Conservation (phyloP, 441 rosid species). For the Codiaeum variegatum region DNA sequence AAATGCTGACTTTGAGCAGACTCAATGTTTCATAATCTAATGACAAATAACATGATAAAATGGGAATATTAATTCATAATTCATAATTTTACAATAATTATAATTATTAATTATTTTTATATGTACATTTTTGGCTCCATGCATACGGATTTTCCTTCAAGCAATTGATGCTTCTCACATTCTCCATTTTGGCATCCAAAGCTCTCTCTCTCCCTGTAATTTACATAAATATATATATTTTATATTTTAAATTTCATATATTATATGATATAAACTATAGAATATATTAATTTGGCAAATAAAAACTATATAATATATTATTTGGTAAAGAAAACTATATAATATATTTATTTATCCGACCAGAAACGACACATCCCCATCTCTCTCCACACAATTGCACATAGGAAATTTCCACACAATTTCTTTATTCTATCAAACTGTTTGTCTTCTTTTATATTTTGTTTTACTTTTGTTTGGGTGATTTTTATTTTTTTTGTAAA, state of each 20-base stretch:
- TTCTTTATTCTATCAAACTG: background rate
- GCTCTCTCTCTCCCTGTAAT: slow-evolving; percentile 24
- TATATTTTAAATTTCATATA: no score
- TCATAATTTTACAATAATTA: slow-evolving; percentile 13
- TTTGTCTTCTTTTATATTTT: background rate
- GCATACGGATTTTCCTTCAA: slow-evolving; percentile 45
- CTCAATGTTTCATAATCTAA: slow-evolving; percentile 6
- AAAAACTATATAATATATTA: no score
- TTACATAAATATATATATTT: background rate
- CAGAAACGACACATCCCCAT: slow-evolving; percentile 21
- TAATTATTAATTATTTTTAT: slow-evolving; percentile 18
- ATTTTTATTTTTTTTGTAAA: background rate
- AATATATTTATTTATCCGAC: slow-evolving; percentile 16
- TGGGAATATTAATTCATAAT: slow-evolving; percentile 8
- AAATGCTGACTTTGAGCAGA: slow-evolving; percentile 25
- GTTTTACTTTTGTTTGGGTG: no score
- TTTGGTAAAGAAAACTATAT: background rate
- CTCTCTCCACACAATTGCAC: background rate
- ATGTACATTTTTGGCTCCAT: slow-evolving; percentile 52
- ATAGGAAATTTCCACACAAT: background rate
- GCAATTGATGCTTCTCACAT: slow-evolving; percentile 46
- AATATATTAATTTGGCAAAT: no score
- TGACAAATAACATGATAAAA: background rate
- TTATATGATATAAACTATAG: no score
- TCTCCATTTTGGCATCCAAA: slow-evolving; percentile 56